Conservation (phyloP, 768 basidiomycete genomes). For the Phaffia australis region DNA sequence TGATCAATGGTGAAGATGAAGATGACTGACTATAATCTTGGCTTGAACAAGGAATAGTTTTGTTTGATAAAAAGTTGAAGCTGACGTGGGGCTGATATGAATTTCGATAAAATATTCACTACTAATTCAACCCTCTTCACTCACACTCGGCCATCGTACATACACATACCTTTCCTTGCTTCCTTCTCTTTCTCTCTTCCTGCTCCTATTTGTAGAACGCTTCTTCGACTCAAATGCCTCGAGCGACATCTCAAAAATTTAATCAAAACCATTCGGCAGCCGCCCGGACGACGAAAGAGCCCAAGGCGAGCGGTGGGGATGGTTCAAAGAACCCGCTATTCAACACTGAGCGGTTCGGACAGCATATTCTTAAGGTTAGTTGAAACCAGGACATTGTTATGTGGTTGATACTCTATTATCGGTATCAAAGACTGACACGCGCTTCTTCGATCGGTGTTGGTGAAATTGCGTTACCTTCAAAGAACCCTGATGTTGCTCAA, state of each 20-base stretch:
- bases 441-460: slow-evolving; percentile 21
- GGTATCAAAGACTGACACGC: not conserved
- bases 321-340: slow-evolving; percentile 60
- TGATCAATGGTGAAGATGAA: no score
- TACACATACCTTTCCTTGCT: no score
- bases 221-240: slow-evolving; percentile 50
- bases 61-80: no score
- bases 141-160: no score
- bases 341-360: slow-evolving; percentile 90
- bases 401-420: slow-evolving; percentile 61
- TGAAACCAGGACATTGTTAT: slow-evolving; percentile 47
- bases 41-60: no score
- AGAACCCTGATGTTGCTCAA: slow-evolving; percentile 22
- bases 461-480: slow-evolving; percentile 27
- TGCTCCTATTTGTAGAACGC: no score
- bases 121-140: no score
- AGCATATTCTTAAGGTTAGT: slow-evolving; percentile 87
- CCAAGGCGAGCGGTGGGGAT: slow-evolving; percentile 19
- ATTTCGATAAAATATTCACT: no score
- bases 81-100: no score
- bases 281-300: slow-evolving; percentile 15
- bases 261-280: slow-evolving; percentile 41
- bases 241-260: slow-evolving; percentile 66
- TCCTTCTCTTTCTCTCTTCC: no score
- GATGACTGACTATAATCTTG: no score